Base-by-base conservation (phyloP, 1,139 yeast genomes). In the Blastobotrys persicus region DNA sequence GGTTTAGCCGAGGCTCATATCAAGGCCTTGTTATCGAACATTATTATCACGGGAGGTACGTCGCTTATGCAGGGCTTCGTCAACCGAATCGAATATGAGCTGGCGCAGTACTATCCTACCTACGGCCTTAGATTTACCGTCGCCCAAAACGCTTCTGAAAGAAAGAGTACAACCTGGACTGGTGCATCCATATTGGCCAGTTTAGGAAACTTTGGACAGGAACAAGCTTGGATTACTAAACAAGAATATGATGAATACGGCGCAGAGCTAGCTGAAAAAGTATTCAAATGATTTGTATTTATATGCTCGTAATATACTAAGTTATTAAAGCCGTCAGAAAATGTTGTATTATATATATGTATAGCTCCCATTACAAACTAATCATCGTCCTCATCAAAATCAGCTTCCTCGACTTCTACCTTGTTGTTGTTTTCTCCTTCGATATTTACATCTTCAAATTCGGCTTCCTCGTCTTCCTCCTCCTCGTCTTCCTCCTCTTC, bases 131-230 rank as follows among this genome's bases (percentile, higher is more conserved):
- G 63, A 76, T 89, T 45, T 85, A 87, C 62, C 83, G 92, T 2
- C 81, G 85, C n/a, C 95, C 95, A 39, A 83, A 82, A 28, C 61
- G 71, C 86, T 0, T 75, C 78, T 43, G 97, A 89, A 64, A 78
- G 96, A 62, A 81, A 83, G 58, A 85, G 80, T 64, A 91, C 92
- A 56, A 78, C 89, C 28, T 92, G 98, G 98, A 79, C 92, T 42
- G 98, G 98, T 42, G 98, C 97, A 2, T 84, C 95, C 59, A 91
- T 92, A 28, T 73, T 92, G 54, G 85, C 96, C 2, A 86, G 96
- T 52, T 75, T 92, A 63, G 98, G 97, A 34, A 88, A 96, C 16
- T 92, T 88, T 23, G 41, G 41, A 7, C 41, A 37, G 18, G 51
- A 51, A 17, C 47, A 44, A 18, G 33, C 42, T 5, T 51, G 54